Conservation (phyloP, 75 land plant species). For the Pseudotsuga menziesii region DNA sequence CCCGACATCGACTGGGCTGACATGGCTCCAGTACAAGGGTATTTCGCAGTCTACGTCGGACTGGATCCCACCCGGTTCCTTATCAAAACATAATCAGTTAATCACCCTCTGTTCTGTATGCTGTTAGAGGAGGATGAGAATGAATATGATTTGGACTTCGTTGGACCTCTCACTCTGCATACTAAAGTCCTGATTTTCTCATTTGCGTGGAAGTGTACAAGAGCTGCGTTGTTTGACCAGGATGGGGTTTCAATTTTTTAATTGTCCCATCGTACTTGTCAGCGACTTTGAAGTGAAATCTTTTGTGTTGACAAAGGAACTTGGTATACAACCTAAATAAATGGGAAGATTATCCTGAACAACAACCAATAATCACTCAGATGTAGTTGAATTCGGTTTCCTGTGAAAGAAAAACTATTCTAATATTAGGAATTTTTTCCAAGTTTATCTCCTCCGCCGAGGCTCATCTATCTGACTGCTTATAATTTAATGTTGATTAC, state of each 20-base stretch:
- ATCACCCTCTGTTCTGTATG: slow-evolving; percentile 59
- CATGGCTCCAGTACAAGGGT: too few relatives aligned
- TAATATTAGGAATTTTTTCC: background rate
- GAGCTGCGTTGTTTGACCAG: background rate
- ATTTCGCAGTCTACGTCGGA: slow-evolving; percentile 69
- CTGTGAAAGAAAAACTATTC: background rate
- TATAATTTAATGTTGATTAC: background rate
- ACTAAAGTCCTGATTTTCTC: background rate
- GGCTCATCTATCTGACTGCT: too few relatives aligned
- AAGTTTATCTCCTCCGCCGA: background rate
- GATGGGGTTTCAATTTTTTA: background rate
- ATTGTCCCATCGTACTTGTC: background rate
- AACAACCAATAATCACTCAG: background rate
- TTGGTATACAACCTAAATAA: background rate
- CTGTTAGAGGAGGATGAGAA: slow-evolving; percentile 66
- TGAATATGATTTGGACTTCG: slow-evolving; percentile 48
- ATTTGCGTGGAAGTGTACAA: background rate
- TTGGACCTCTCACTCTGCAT: slow-evolving; percentile 31
- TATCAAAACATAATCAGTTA: slow-evolving; percentile 39
- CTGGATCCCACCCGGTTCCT: slow-evolving; percentile 42
- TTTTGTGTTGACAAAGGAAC: too few relatives aligned
- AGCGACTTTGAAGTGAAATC: too few relatives aligned
- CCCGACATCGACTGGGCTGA: too few relatives aligned
- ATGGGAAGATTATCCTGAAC: background rate
- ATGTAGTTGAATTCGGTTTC: background rate